These are phyloP conservation scores for Grosmannia clavigera DNA, from an alignment of 2,329 filamentous ascomycete genomes.

Conservation along the genomic window DNA sequence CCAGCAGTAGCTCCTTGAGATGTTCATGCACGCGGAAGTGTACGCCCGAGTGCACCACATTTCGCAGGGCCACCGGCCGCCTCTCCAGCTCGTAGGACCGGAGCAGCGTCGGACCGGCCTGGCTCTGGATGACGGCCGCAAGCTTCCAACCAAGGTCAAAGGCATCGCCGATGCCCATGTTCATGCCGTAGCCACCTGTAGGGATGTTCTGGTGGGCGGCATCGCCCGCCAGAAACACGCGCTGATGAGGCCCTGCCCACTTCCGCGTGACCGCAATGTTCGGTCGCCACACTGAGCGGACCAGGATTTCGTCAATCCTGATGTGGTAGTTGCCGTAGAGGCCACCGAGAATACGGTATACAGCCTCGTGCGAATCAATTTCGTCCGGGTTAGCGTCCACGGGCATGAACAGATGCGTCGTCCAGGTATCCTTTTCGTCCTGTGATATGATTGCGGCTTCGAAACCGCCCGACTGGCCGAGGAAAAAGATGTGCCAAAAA, in stretches of 20 bases:
- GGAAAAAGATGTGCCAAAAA: conserved; percentile 14
- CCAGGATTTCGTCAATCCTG: conserved; percentile 15
- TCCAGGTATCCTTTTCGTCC: conserved; percentile 7
- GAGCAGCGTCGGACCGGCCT: conserved; percentile 25
- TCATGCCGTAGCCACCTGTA: conserved; percentile 45
- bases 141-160: conserved; percentile 45
- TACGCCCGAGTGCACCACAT: conserved; percentile 5
- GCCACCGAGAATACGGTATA: conserved; percentile 6
- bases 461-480: conserved; percentile 3
- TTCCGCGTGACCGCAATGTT: conserved; percentile 13
- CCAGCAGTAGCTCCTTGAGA: conserved; percentile 8
- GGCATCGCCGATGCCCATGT: conserved; percentile 39
- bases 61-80: conserved; percentile 17
- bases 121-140: conserved; percentile 24
- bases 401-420: conserved; percentile 4
- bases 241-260: conserved; percentile 16
- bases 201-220: conserved; percentile 44
- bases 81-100: conserved; percentile 35
- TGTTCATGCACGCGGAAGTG: conserved; percentile 11
- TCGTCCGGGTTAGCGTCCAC: not conserved
- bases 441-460: conserved; percentile 5
- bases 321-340: conserved; percentile 5
- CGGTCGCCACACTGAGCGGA: conserved; percentile 12
- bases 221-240: conserved; percentile 43
- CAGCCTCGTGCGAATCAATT: conserved; percentile 2